Evolutionary conservation across 2,329 filamentous ascomycete genomes (phyloP), one percentile per base, ranked within the genome.

Genomic region (Aquanectria penicillioides): DNA sequence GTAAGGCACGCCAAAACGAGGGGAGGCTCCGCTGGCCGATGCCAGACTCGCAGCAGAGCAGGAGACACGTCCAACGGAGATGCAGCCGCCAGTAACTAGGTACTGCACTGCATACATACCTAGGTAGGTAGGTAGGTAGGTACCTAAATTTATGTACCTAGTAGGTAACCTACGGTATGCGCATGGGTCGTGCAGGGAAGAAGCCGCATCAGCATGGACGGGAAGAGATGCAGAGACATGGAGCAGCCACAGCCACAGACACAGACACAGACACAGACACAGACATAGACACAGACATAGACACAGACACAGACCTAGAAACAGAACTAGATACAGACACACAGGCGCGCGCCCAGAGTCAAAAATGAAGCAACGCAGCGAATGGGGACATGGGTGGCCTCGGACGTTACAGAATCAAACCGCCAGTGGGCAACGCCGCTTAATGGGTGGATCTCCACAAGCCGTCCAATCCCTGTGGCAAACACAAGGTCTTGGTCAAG

Each of bases 11-110:
- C n/a, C n/a, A 20, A 38, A 38, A 38, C 15, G 23, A 11, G 26
- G 4, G 31, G 51, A 55, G 34, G 51, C 41, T 48, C 51, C 51
- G 51, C 41, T 12, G 26, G 26, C 34, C 33, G 33, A 13, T 47
- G 40, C 31, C 33, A 54, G 40, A 38, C 40, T 37, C 33, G 33
- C 33, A 54, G 49, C 28, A 20, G 15, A 50, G 23, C 26, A 40
- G 34, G 22, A 50, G 34, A 36, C 11, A 36, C n/a, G n/a, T n/a
- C 31, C 11, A 28, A 44, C 11, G 15, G 40, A 22, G 40, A 26
- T 26, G 40, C 15, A 43, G 40, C 20, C 17, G 25, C 17, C 26
- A 28, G 26, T n/a, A n/a, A n/a, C n/a, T n/a, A n/a, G n/a, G n/a
- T n/a, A n/a, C n/a, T n/a, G n/a, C n/a, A n/a, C n/a, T n/a, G n/a